Percentiles rank a stretch among this genome's conserved stretches.
Conservation (phyloP, 1,139 yeast genomes). For the Hyphopichia khmerensis region DNA sequence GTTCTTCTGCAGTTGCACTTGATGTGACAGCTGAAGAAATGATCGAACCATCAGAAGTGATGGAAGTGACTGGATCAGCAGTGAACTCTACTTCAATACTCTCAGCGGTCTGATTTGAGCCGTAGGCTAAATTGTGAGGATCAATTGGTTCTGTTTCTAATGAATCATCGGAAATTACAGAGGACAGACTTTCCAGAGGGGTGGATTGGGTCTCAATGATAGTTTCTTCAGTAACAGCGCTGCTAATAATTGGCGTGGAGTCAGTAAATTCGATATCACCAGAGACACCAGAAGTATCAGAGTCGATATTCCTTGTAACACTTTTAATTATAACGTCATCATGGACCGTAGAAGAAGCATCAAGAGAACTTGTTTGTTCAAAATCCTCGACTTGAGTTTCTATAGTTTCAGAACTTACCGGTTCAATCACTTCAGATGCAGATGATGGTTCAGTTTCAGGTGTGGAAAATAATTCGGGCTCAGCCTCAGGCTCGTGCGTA, state of each 20-base stretch:
- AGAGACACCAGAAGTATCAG: slow-evolving; percentile 6
- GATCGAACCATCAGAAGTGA: no score
- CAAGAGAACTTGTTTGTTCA: not conserved
- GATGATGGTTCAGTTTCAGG: not conserved
- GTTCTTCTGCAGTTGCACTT: slow-evolving; percentile 8
- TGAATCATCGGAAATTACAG: slow-evolving; percentile 1
- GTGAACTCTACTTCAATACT: slow-evolving; percentile 13
- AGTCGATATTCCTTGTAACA: slow-evolving; percentile 18
- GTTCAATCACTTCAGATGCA: not conserved
- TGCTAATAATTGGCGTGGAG: slow-evolving; percentile 1
- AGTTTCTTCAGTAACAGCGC: not conserved
- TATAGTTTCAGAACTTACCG: not conserved
- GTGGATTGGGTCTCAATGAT: no score
- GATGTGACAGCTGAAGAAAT: no score
- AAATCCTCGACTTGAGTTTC: not conserved
- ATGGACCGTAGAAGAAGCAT: slow-evolving; percentile 1
- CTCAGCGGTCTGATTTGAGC: slow-evolving; percentile 10
- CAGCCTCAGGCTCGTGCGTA: not conserved
- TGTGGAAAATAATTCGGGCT: not conserved
- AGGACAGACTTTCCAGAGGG: no score
- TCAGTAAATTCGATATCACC: slow-evolving; percentile 4
- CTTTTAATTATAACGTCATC: slow-evolving; percentile 14
- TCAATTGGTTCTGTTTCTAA: not conserved
- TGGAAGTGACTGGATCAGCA: not conserved
- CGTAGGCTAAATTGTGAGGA: not conserved